Conservation (phyloP, 306 rosid species). For the Glycine tomentella region DNA sequence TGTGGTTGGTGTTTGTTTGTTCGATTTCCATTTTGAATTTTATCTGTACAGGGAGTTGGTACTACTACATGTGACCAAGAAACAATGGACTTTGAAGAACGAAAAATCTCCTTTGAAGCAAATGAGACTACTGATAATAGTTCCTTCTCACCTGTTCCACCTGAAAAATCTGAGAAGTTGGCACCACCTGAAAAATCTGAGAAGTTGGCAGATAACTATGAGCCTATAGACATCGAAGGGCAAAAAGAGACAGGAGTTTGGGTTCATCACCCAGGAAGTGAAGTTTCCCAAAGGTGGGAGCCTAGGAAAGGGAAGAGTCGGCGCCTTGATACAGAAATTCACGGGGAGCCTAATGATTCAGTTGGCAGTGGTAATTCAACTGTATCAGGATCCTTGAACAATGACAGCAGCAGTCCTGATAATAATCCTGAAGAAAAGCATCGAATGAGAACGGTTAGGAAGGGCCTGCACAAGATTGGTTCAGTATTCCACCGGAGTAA, state of each 20-base stretch:
- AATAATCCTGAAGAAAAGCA: conserved; percentile 57
- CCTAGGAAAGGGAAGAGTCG: conserved; percentile 84
- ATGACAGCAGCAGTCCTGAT: conserved; percentile 66
- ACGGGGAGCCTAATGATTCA: conserved; percentile 55
- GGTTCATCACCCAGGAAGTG: conserved; percentile 95
- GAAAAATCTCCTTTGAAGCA: conserved; percentile 48
- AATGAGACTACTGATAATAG: conserved; percentile 53
- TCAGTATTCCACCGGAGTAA: conserved; percentile 60
- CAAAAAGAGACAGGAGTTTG: conserved; percentile 87
- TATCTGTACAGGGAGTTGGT: conserved; percentile 59
- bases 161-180: too few relatives aligned
- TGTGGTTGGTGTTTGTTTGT: neutral
- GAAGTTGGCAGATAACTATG: conserved; percentile 65
- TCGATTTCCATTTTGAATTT: conserved; percentile 36
- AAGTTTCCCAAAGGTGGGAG: conserved; percentile 75
- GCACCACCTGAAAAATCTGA: too few relatives aligned
- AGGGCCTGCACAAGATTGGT: conserved; percentile 73
- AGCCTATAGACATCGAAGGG: conserved; percentile 83
- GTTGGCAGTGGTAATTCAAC: conserved; percentile 38
- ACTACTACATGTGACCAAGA: conserved; percentile 44
- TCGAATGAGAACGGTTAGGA: conserved; percentile 56
- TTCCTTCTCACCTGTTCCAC: conserved; percentile 58
- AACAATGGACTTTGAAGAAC: conserved; percentile 48
- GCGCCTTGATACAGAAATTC: conserved; percentile 71
- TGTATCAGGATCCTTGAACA: conserved; percentile 53